Conservation (phyloP, 441 rosid species). For the Codiaeum variegatum region DNA sequence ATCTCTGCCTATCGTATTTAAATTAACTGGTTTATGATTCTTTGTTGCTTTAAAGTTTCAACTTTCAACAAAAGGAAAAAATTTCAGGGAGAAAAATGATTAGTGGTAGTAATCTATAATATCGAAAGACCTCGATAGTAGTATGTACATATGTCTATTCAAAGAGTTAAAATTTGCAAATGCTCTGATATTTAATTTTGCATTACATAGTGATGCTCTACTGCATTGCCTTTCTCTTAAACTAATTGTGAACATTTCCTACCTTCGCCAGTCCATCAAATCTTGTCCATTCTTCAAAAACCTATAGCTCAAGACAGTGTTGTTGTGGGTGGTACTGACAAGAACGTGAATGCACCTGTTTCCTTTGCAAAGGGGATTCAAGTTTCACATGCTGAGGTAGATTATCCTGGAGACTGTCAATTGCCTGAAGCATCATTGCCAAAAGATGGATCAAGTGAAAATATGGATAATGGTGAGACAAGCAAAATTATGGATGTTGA, state of each 20-base stretch:
- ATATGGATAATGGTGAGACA: constrained; percentile 14
- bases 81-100: not conserved
- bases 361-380: constrained; percentile 26
- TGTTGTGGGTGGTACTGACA: constrained; percentile 22
- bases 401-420: constrained; percentile 14
- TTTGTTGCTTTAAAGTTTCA: not conserved
- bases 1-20: not conserved
- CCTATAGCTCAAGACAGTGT: constrained; percentile 31
- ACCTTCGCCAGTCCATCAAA: constrained; percentile 48
- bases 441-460: constrained; percentile 20
- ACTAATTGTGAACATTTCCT: constrained; percentile 15
- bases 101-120: not conserved
- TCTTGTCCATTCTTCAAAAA: constrained; percentile 62
- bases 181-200: not conserved
- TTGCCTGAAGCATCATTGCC: constrained; percentile 10
- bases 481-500: constrained; percentile 17
- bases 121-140: not conserved
- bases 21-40: not conserved
- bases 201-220: not conserved
- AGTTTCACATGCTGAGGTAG: constrained; percentile 19
- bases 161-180: not conserved
- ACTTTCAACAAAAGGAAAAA: not conserved
- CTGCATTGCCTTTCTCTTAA: constrained; percentile 11
- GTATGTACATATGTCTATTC: not conserved
- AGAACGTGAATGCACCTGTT: constrained; percentile 12